Evolutionary conservation across 2,329 filamentous ascomycete species (phyloP), one percentile per base, ranked within the genome.

Genomic region (Colletotrichum cuscutae): DNA sequence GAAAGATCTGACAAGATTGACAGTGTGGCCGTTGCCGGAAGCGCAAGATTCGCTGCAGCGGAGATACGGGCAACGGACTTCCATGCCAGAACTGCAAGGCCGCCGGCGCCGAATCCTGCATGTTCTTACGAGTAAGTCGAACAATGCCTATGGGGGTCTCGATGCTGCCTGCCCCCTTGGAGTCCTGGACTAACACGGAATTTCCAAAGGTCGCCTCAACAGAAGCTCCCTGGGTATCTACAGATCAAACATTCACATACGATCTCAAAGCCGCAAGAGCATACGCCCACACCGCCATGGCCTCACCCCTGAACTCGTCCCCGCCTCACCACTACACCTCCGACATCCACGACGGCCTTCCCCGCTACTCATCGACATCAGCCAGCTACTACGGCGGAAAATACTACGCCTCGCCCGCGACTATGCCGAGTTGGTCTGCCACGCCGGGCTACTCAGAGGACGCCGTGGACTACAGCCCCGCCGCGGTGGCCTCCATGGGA

Each of bases 11-110:
- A 73, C 71, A 65, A 37, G 61, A 63, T 61, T 54, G 24, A 69
- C 76, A 98, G 96, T 98, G 96, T 81, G 90, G 91, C 46, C 91
- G 96, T 76, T 98, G 96, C 83, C 91, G 96, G 73, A 95, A 96
- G 84, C 90, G 96, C 72, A 98, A 98, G 86, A 98, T 98, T 78
- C 93, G 94, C 77, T 98, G 96, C 84, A 97, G 94, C 78, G 96
- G 96, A 56, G 95, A 98, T 80, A 87, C 89, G 42, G 93, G 93
- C 37, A 90, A 92, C 78, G 93, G 93, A n/a, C 84, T 86, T 52
- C 91, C 92, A n/a, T 98, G 96, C 82, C 86, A 89, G 12, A 97
- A 95, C 81, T 98, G 96, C 85, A 93, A 91, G 78, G 90, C 87
- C 74, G 92, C 95, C 65, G 93, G 93, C 13, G 85, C 89, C 30